Evolutionary conservation across 2,329 filamentous ascomycete genomes (phyloP).

Genomic region (Sporothrix protearum): DNA sequence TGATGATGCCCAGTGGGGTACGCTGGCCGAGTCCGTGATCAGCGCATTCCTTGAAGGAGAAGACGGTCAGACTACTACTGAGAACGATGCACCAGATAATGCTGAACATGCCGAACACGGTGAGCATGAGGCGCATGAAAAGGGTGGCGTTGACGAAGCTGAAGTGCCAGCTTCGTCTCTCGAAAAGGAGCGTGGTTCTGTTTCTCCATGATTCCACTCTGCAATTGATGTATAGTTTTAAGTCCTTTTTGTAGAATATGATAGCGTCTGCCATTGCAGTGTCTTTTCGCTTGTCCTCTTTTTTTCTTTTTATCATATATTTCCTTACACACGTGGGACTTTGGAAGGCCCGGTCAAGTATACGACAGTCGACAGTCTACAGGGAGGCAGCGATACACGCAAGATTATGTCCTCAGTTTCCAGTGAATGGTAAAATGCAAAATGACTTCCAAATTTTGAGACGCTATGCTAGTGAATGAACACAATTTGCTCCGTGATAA

Average conservation of each 20-base stretch:
- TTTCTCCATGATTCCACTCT: background rate
- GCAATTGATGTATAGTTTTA: background rate
- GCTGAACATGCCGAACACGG: background rate
- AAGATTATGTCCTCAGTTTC: background rate
- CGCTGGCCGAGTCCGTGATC: constrained; percentile 22
- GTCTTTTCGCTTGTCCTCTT: background rate
- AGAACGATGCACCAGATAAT: background rate
- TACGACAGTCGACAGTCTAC: background rate
- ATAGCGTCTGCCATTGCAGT: background rate
- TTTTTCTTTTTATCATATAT: background rate
- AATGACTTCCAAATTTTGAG: background rate
- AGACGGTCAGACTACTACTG: background rate
- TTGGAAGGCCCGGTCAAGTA: background rate
- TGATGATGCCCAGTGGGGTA: constrained; percentile 21
- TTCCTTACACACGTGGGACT: background rate
- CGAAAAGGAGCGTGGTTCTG: background rate
- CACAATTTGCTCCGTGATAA: background rate
- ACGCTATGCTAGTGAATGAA: background rate
- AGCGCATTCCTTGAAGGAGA: constrained; percentile 18
- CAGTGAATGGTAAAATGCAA: background rate
- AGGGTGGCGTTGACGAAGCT: background rate
- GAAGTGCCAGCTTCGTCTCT: background rate
- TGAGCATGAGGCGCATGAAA: background rate
- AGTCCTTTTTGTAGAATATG: background rate
- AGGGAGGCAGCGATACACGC: background rate